Evolutionary conservation across 495 filamentous ascomycete genomes (phyloP).

Genomic region (Neurospora tetrasperma): DNA sequence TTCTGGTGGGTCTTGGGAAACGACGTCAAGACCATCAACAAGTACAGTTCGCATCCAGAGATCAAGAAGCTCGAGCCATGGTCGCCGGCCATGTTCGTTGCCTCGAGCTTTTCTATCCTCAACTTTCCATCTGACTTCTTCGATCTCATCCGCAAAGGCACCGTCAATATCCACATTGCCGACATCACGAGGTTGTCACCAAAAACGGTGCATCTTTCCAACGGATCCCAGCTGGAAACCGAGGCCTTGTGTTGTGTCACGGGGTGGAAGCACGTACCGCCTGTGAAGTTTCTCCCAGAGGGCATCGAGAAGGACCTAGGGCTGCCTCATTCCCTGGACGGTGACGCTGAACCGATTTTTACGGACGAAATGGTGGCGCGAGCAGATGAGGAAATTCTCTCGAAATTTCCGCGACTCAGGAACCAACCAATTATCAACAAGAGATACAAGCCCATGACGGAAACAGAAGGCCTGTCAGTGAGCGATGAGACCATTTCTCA

Average conservation of each 20-base stretch:
- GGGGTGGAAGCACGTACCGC: conserved; percentile 55
- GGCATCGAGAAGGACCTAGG: conserved; percentile 39
- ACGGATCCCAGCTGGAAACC: conserved; percentile 43
- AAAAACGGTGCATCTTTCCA: conserved; percentile 43
- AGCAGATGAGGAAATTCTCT: conserved; percentile 59
- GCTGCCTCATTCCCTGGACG: conserved; percentile 26
- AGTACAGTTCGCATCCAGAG: conserved; percentile 51
- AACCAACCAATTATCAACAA: conserved; percentile 34
- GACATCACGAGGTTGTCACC: conserved; percentile 45
- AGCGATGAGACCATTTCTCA: conserved; percentile 26
- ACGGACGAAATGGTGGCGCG: conserved; percentile 15
- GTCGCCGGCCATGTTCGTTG: conserved; percentile 53
- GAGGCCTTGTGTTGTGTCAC: conserved; percentile 62
- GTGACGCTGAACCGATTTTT: conserved; percentile 19
- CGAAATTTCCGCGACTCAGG: conserved; percentile 53
- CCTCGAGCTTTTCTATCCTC: conserved; percentile 51
- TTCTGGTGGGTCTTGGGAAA: conserved; percentile 57
- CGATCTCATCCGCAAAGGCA: conserved; percentile 47
- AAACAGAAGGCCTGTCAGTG: conserved; percentile 24
- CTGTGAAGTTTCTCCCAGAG: conserved; percentile 53
- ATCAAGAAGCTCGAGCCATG: conserved; percentile 55
- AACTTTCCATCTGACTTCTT: conserved; percentile 62
- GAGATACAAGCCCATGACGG: conserved; percentile 33
- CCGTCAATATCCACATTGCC: conserved; percentile 50
- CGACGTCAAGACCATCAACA: conserved; percentile 49